Conservation (phyloP, 176 grass and related monocot species). For the Aechmea fasciata region DNA sequence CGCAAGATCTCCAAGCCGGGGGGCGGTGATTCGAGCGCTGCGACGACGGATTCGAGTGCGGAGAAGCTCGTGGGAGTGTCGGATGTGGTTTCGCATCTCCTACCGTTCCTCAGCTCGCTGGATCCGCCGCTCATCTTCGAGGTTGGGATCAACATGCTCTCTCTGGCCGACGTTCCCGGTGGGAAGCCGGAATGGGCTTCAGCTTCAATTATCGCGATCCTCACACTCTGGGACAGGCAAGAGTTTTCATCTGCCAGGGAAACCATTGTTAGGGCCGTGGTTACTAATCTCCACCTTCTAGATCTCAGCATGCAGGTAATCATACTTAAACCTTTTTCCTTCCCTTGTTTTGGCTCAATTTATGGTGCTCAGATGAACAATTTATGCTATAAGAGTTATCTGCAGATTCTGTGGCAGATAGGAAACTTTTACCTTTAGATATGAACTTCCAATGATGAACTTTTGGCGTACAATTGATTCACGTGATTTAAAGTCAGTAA, state of each 20-base stretch:
- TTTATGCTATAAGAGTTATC: no score
- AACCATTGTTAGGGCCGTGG: conserved; percentile 87
- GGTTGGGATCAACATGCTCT: conserved; percentile 99
- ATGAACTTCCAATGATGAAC: no score
- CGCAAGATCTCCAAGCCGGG: conserved; percentile 56
- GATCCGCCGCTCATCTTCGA: conserved; percentile 84
- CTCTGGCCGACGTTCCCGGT: conserved; percentile 78
- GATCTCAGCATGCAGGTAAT: conserved; percentile 96
- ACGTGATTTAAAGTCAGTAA: no score
- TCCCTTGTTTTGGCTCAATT: background rate
- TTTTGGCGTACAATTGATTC: no score
- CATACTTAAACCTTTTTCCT: background rate
- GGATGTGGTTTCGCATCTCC: conserved; percentile 73
- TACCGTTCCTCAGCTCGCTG: conserved; percentile 88
- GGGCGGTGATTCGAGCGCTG: conserved; percentile 29
- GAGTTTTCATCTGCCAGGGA: conserved; percentile 97
- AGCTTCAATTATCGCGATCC: conserved; percentile 75
- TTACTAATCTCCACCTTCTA: conserved; percentile 91
- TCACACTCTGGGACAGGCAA: conserved; percentile 87
- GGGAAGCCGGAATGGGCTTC: conserved; percentile 99
- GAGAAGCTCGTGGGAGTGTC: conserved; percentile 92
- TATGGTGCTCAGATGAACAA: no score
- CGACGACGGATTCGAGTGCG: conserved; percentile 38
- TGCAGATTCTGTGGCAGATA: no score
- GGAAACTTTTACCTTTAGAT: no score